Percentiles rank a stretch among this genome's conserved stretches.
These are phyloP conservation scores for Globisporangium sylvaticum DNA, from an alignment of 352 stramenopile species.

Conservation along the genomic window DNA sequence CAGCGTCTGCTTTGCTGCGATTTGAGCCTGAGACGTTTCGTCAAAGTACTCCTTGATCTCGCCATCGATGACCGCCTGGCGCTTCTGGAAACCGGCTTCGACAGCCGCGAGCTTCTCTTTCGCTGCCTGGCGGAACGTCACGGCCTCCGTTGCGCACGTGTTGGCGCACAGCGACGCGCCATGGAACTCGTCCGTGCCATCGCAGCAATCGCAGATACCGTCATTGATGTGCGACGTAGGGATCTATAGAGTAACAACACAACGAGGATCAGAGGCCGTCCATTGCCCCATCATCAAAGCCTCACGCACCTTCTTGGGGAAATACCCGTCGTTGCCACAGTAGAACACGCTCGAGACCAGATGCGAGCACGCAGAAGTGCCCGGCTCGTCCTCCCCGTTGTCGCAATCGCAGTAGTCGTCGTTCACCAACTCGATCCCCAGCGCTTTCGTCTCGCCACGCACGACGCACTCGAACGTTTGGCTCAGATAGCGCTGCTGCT, in stretches of 20 bases:
- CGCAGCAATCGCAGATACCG: constrained; percentile 97
- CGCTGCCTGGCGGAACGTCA: constrained; percentile 31
- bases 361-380: constrained; percentile 79
- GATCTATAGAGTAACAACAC: constrained; percentile 24
- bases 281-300: neutral
- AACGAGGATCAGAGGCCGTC: too few species aligned
- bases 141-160: constrained; percentile 41
- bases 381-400: constrained; percentile 85
- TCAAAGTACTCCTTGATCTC: constrained; percentile 48
- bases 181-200: constrained; percentile 90
- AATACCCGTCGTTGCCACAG: constrained; percentile 69
- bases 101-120: constrained; percentile 36
- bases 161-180: constrained; percentile 29
- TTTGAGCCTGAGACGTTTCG: constrained; percentile 23
- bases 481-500: constrained; percentile 24
- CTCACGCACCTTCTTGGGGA: constrained; percentile 44
- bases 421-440: constrained; percentile 69
- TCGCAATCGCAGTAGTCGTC: constrained; percentile 94
- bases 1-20: constrained; percentile 31
- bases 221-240: constrained; percentile 89
- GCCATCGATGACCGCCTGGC: constrained; percentile 32
- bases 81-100: constrained; percentile 42
- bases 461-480: constrained; percentile 31
- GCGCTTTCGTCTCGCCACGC: constrained; percentile 20
- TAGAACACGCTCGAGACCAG: constrained; percentile 48